These are phyloP conservation scores for Globisporangium iwayamae DNA, from an alignment of 352 stramenopile species.

Conservation along the genomic window DNA sequence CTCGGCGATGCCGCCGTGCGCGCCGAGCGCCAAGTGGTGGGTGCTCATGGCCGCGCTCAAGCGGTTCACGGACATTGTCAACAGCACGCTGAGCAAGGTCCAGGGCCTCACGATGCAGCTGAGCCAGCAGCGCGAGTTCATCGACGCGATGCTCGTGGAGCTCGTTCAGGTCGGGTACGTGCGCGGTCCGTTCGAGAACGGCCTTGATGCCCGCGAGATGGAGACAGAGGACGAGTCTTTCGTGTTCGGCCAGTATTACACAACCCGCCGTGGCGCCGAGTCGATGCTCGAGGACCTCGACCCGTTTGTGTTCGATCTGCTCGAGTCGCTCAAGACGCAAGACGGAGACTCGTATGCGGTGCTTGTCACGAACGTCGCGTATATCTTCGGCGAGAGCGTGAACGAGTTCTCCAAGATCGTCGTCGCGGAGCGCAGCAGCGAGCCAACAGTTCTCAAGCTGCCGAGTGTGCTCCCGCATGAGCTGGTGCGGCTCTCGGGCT, in stretches of 20 bases:
- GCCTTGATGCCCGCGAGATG: conserved; percentile 8
- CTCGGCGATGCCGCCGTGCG: conserved; percentile 12
- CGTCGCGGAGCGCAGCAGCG: conserved; percentile 1
- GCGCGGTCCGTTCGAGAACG: conserved; percentile 11
- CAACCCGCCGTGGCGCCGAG: conserved; percentile 9
- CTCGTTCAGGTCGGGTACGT: conserved; percentile 19
- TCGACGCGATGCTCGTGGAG: conserved; percentile 9
- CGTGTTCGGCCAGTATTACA: conserved; percentile 14
- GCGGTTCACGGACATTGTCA: conserved; percentile 14
- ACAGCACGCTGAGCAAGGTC: conserved; percentile 8
- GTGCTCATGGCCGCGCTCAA: conserved; percentile 20
- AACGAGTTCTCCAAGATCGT: conserved; percentile 12
- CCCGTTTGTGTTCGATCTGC: conserved; percentile 16
- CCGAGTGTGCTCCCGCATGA: conserved; percentile 17
- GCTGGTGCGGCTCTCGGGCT: conserved; percentile 18
- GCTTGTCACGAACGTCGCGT: conserved; percentile 13
- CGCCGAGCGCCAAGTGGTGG: conserved; percentile 10
- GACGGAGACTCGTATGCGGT: not conserved
- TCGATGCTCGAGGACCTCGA: conserved; percentile 16
- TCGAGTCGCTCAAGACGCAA: conserved; percentile 6
- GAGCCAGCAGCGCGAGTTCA: conserved; percentile 11
- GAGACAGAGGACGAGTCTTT: conserved; percentile 10
- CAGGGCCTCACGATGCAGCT: conserved; percentile 9
- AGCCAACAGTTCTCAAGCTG: conserved; percentile 1
- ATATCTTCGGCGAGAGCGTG: conserved; percentile 17